Conservation (phyloP, 371 early-diverging fungal species). For the Apophysomyces ossiformis region DNA sequence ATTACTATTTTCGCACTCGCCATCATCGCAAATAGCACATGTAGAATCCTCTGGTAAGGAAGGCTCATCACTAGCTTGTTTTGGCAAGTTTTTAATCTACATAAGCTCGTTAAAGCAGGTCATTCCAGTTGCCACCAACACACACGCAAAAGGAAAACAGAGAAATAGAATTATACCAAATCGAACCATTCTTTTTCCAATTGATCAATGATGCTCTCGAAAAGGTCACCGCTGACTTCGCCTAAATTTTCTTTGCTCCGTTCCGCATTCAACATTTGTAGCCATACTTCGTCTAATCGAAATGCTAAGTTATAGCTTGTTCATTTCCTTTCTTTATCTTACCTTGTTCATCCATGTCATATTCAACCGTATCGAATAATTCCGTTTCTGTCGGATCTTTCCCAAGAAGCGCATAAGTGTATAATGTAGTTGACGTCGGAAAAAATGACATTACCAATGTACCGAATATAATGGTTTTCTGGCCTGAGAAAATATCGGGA, state of each 20-base stretch:
- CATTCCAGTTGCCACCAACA: too few relatives aligned
- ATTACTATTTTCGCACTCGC: constrained; percentile 96
- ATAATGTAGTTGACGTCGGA: background rate
- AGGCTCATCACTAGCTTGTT: constrained; percentile 37
- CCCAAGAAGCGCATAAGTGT: background rate
- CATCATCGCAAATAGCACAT: constrained; percentile 96
- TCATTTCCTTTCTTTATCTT: constrained; percentile 12
- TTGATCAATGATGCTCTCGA: constrained; percentile 91
- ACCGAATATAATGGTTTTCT: constrained; percentile 62
- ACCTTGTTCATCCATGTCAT: constrained; percentile 98
- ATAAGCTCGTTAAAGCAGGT: background rate
- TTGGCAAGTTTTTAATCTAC: constrained; percentile 49
- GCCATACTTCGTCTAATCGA: constrained; percentile 74
- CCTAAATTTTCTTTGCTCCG: constrained; percentile 60
- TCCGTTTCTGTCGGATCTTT: constrained; percentile 86
- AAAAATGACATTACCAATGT: constrained; percentile 40
- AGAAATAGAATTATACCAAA: constrained; percentile 48
- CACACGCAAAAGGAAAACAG: background rate
- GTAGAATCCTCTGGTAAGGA: constrained; percentile 76
- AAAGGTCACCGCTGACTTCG: constrained; percentile 60
- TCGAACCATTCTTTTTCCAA: constrained; percentile 98
- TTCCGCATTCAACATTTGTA: constrained; percentile 70
- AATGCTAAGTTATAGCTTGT: background rate
- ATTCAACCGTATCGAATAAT: constrained; percentile 82
- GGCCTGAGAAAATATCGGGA: constrained; percentile 44